A percentile compares a stretch with the other conserved stretches of the same genome.
These are phyloP conservation scores for Cerrena zonata DNA, from an alignment of 1,284 basidiomycete genomes.

Conservation along the genomic window DNA sequence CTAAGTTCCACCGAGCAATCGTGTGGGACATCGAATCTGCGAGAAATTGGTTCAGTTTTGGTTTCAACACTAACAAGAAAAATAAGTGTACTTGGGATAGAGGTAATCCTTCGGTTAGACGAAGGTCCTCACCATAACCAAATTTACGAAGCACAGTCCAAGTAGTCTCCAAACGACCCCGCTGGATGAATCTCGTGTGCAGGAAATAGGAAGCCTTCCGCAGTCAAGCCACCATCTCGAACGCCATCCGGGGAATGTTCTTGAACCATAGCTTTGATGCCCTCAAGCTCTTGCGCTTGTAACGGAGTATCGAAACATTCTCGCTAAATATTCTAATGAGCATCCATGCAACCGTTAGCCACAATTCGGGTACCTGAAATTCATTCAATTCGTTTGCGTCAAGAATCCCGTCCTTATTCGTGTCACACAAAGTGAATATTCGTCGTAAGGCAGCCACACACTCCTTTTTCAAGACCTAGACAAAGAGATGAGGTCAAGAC, in stretches of 20 bases:
- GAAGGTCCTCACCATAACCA: conserved; percentile 92
- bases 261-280: conserved; percentile 81
- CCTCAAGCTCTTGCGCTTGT: conserved; percentile 88
- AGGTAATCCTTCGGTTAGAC: conserved; percentile 84
- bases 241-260: conserved; percentile 68
- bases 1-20: conserved; percentile 95
- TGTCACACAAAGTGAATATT: conserved; percentile 94
- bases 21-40: conserved; percentile 83
- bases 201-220: conserved; percentile 91
- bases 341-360: conserved; percentile 2
- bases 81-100: conserved; percentile 62
- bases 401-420: conserved; percentile 89
- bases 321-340: too few species aligned
- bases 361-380: conserved; percentile 66
- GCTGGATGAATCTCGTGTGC: conserved; percentile 95
- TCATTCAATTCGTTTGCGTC: conserved; percentile 91
- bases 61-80: too few species aligned
- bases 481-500: conserved; percentile 9
- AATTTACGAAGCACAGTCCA: conserved; percentile 95
- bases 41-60: conserved; percentile 9
- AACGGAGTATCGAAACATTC: conserved; percentile 94
- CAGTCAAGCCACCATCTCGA: conserved; percentile 76
- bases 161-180: conserved; percentile 92
- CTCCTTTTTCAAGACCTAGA: conserved; percentile 85
- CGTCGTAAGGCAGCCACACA: conserved; percentile 84